phyloP scores from a whole-genome alignment of 768 basidiomycete genomes.

The Rhodotorula sphaerocarpa region DNA sequence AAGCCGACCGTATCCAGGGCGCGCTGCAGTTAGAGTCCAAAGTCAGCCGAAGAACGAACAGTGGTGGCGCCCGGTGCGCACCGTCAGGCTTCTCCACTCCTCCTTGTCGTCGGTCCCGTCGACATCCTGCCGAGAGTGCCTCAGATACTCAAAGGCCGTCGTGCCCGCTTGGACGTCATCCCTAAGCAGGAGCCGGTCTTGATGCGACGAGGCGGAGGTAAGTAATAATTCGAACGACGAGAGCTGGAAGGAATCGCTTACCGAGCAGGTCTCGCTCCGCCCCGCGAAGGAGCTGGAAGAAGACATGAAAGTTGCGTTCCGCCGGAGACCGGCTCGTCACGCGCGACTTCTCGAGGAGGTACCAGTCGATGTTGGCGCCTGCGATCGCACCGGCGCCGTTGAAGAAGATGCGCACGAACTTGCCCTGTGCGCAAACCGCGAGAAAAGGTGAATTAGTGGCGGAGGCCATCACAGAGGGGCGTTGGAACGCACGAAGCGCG shows the following conservation, averaged over 20 bases:
- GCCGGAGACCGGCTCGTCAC: constrained; percentile 79
- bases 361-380: constrained; percentile 98
- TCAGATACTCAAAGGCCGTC: constrained; percentile 74
- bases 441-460: too few relatives aligned
- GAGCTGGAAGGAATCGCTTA: too few relatives aligned
- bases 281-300: constrained; percentile 87
- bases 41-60: constrained; percentile 10
- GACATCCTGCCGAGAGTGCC: constrained; percentile 79
- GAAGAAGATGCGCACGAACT: constrained; percentile 94
- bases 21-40: constrained; percentile 46
- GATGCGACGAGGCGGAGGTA: too few relatives aligned
- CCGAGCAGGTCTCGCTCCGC: constrained; percentile 58
- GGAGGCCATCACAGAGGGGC: too few relatives aligned
- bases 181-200: constrained; percentile 30
- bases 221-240: too few relatives aligned
- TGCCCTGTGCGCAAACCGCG: constrained; percentile 52
- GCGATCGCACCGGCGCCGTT: constrained; percentile 86
- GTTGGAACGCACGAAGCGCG: constrained; percentile 69
- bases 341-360: constrained; percentile 91
- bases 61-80: constrained; percentile 42
- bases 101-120: constrained; percentile 87
- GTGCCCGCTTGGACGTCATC: constrained; percentile 50
- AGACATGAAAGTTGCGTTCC: constrained; percentile 92
- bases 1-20: constrained; percentile 89
- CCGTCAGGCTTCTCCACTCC: constrained; percentile 76